Conservation (phyloP, 192 early-diverging fungal species). For the Dissophora ornata region DNA sequence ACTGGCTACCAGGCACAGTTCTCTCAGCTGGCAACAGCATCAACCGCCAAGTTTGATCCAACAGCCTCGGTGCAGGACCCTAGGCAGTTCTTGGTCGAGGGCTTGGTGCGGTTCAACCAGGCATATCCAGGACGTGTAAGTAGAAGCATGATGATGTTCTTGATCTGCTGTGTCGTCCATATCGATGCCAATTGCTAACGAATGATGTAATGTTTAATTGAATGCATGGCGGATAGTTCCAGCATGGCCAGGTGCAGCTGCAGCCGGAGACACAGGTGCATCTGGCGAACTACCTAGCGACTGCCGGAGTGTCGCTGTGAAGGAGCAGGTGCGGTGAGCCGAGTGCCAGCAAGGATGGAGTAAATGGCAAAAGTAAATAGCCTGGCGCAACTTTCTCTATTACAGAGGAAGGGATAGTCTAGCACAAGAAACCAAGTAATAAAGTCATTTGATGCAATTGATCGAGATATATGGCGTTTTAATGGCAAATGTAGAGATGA, state of each 20-base stretch:
- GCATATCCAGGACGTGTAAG: slow-evolving; percentile 52
- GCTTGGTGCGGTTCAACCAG: slow-evolving; percentile 60
- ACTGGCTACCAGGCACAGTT: slow-evolving; percentile 87
- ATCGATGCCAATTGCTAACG: background rate
- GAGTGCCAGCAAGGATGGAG: no score
- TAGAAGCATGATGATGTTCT: background rate
- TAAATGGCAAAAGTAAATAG: no score
- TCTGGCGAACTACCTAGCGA: slow-evolving; percentile 25
- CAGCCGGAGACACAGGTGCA: slow-evolving; percentile 43
- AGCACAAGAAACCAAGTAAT: no score
- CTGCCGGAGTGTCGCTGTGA: slow-evolving; percentile 36
- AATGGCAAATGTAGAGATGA: no score
- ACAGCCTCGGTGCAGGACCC: slow-evolving; percentile 64
- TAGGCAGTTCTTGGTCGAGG: slow-evolving; percentile 62
- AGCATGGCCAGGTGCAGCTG: slow-evolving; percentile 43
- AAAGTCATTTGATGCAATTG: no score
- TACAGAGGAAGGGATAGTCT: no score
- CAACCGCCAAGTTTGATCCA: slow-evolving; percentile 73
- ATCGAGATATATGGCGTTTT: no score
- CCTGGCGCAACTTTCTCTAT: no score
- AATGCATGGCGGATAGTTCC: slow-evolving; percentile 21
- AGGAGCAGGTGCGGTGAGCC: no score
- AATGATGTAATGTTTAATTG: background rate
- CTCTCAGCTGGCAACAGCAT: slow-evolving; percentile 78
- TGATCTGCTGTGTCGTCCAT: slow-evolving; percentile 1